Base-by-base conservation (phyloP, 2,329 filamentous ascomycete species). In the Coniochaeta ligniaria region DNA sequence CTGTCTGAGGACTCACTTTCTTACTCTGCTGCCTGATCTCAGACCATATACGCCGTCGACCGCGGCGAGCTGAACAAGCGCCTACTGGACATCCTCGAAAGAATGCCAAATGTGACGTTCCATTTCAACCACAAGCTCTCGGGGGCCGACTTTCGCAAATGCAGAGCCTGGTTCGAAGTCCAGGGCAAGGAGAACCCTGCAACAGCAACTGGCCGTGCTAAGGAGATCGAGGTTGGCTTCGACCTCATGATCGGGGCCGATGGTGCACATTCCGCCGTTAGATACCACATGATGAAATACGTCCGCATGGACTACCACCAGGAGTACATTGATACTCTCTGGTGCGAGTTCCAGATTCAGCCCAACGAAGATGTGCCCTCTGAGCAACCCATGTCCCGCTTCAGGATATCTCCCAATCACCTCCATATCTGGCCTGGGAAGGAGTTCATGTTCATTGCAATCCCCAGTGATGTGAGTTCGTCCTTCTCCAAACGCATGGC, bases 381-480 rank as follows among this genome's bases (percentile, higher is more conserved):
- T 5, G 65, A 70, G 31, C 71, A 74, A 38, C 65, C 72, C 17
- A 66, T 72, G 54, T 73, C 76, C 31, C 78, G 73, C 65, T 98
- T 96, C 71, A 81, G 82, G 56, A 95, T 98, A 66, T 95, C 92
- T 0, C 92, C 92, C 1, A 91, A 97, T 68, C 93, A 98, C 71
- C 81, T 99, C 1, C 95, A 99, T 74, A 99, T 99, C 71, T 99
- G 95, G 95, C 95, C 95, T 0, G 92, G 91, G 35, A 88, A 87
- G 67, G 87, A 93, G 47, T 94, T 95, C 69, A 98, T 99, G 96
- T 99, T 99, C 76, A 99, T 99, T 70, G 96, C 95, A 20, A 93
- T 99, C 50, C 94, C 95, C 0, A 88, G 83, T 66, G 77, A 82
- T 61, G 83, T 86, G 71, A 66, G 80, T 67, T 6, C 50, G 20